Evolutionary conservation across 139 green algal genomes (phyloP).

Genomic region (Asterochloris sp.): DNA sequence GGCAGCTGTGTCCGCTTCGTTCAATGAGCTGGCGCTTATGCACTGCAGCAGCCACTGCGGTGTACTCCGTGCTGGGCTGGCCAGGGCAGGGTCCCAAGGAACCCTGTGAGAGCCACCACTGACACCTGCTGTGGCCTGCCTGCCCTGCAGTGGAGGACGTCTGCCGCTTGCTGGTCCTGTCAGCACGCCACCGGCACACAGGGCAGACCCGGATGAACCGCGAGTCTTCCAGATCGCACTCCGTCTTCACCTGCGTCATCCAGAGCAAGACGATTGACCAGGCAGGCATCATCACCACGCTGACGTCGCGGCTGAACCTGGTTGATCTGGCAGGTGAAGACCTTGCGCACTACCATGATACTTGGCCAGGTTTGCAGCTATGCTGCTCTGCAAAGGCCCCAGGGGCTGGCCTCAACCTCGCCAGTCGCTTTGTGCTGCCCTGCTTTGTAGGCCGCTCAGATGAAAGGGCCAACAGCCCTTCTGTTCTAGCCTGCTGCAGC

Average conservation of each 20-base stretch:
- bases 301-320: slow-evolving; percentile 79
- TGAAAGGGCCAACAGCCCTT: no score
- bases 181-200: slow-evolving; percentile 64
- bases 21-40: no score
- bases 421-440: no score
- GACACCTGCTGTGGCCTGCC: not conserved
- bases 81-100: no score
- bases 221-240: slow-evolving; percentile 83
- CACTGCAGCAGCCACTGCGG: no score
- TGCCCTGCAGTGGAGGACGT: slow-evolving; percentile 68
- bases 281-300: slow-evolving; percentile 54
- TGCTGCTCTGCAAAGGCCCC: not conserved
- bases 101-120: not conserved
- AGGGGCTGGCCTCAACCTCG: no score
- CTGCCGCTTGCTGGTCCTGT: slow-evolving; percentile 60
- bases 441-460: no score
- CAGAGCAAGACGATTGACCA: slow-evolving; percentile 39
- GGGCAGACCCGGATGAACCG: slow-evolving; percentile 87
- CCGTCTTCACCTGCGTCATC: slow-evolving; percentile 80
- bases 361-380: not conserved
- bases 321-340: slow-evolving; percentile 89
- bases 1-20: no score
- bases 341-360: not conserved
- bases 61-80: no score
- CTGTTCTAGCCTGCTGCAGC: not conserved